Evolutionary conservation across 225 moss, liverwort and hornwort genomes (phyloP), one percentile per base, ranked within the genome.

Genomic region (Lunularia cruciata): DNA sequence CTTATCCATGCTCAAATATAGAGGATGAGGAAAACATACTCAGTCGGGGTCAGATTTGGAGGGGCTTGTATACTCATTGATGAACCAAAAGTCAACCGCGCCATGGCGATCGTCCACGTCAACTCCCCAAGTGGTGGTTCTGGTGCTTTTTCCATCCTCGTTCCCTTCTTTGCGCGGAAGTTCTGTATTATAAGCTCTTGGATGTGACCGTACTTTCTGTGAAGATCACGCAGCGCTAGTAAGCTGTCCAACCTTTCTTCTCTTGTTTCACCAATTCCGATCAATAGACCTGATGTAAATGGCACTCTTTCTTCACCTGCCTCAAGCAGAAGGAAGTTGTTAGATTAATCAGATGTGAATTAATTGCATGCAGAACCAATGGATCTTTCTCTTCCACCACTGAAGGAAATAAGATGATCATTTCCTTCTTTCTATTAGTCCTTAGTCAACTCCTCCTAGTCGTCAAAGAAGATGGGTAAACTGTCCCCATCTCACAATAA

Each of bases 131-230:
- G 51, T 30, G 82, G 35, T 60, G 94, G 94, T 62, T 94, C 94
- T 30, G 70, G 68, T 25, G 84, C 83, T 65, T 82, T 78, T 45
- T 83, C 86, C 94, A 94, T 94, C 55, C 87, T 78, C 5, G 94
- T 94, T 77, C 87, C 89, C 60, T 87, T 85, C 83, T 92, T 92
- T 37, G 91, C 90, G 66, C 94, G 83, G 70, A 94, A 94, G 45
- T 94, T 94, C 71, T 94, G 94, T 31, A 94, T 89, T 37, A 94
- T 94, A 18, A 94, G 75, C 77, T 94, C 94, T 75, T 94, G 94
- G 75, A 94, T 87, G 78, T 94, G 94, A 68, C 89, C 89, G 78
- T 82, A 79, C 76, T 76, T 81, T 40, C 65, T 75, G 62, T 86
- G 75, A 22, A 94, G 75, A 61, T 87, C 80, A 26, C 91, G 94